These are phyloP conservation scores for Pseudotsuga menziesii DNA, from an alignment of 75 land plant genomes.

Conservation along the genomic window DNA sequence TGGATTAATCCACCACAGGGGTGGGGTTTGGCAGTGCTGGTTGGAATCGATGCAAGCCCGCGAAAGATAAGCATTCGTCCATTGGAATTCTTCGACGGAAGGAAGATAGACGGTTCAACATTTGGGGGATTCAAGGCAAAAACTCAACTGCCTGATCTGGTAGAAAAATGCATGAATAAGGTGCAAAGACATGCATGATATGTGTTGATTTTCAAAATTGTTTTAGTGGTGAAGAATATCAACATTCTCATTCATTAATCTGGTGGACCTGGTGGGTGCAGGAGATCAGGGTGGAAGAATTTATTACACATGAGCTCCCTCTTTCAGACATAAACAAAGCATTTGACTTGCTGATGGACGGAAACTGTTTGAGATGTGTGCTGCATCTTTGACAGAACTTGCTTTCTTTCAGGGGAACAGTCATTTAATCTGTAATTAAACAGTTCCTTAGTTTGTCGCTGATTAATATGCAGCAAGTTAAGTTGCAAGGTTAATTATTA, in stretches of 20 bases:
- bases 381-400: too few relatives aligned
- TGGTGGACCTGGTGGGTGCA: constrained; percentile 16
- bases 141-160: constrained; percentile 11
- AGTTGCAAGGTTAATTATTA: too few relatives aligned
- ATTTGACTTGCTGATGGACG: constrained; percentile 19
- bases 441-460: too few relatives aligned
- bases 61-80: constrained; percentile 9
- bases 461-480: too few relatives aligned
- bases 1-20: constrained; percentile 10
- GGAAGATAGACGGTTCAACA: constrained; percentile 11
- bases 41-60: constrained; percentile 22
- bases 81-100: constrained; percentile 15
- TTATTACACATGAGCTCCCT: constrained; percentile 35
- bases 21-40: constrained; percentile 36
- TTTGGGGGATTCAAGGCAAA: constrained; percentile 21
- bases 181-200: neutral
- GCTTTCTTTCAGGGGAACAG: too few relatives aligned
- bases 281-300: constrained; percentile 30
- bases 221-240: too few relatives aligned
- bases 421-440: too few relatives aligned
- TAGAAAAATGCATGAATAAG: constrained; percentile 24
- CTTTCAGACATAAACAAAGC: constrained; percentile 40
- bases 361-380: constrained; percentile 26
- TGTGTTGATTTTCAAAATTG: too few relatives aligned
- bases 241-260: too few relatives aligned